Evolutionary conservation across 805 yeast species (phyloP), one percentile per base, ranked within the genome.

Genomic region (Priceomyces melissophilus): DNA sequence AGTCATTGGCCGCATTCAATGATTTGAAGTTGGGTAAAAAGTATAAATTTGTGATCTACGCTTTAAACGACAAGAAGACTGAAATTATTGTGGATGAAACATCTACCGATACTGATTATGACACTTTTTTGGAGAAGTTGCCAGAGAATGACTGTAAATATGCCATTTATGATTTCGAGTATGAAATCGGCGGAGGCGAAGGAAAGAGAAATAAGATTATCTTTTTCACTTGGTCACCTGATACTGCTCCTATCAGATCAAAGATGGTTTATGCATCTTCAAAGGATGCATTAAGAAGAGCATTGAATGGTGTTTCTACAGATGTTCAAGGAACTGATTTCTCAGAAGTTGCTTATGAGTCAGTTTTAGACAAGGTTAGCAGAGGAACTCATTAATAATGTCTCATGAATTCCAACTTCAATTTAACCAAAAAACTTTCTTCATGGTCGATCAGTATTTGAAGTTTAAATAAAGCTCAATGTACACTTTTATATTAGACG

Each of bases 191-290:
- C 52, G 81, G 79, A 39, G 90, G 88, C 56, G 98, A 91, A 70
- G 99, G 99, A 65, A 89, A 88, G 78, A 86, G 96, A 76, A 79
- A 82, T 51, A 82, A 80, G 65, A 76, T 81, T 48, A 73, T 79
- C 33, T 81, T 73, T 69, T 71, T 62, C 75, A 86, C 93, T 53
- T 93, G 99, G 99, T 82, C 97, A 48, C 99, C 99, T 58, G 99
- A 93, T 65, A 87, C 95, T 47, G 96, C 98, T 41, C 88, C 93
- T 47, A 82, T 93, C 59, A 85, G 95, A 76, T 67, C 89, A 56
- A 93, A 93, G 85, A 93, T 93, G 99, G 86, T 91, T 48, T 91
- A 90, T 75, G 98, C 99, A 36, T 81, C 96, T n/a, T 90, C 98
- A 46, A 89, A 89, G 73, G 98, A 90, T 58, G 96, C 97, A 37